A percentile compares a stretch with the other conserved stretches of the same genome.
Conservation (phyloP, 2,329 filamentous ascomycete species). For the Colletotrichum camelliae region DNA sequence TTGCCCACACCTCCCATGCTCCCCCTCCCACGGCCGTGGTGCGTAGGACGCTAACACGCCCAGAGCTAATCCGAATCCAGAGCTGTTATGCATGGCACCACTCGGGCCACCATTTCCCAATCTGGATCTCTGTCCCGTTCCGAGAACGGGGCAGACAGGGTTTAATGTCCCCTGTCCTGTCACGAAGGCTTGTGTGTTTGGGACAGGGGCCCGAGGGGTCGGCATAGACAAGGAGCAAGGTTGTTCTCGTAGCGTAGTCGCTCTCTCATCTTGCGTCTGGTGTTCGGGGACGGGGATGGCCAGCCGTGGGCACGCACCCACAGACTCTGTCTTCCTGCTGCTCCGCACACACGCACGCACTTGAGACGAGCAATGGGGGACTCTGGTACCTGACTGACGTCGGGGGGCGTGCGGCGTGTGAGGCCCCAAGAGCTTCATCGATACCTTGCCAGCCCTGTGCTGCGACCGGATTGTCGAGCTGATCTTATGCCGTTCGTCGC, state of each 20-base stretch:
- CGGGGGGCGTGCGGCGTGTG: conserved; percentile 28
- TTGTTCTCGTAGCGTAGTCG: conserved; percentile 11
- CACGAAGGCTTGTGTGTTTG: conserved; percentile 34
- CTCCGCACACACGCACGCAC: conserved; percentile 25
- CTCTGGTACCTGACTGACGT: conserved; percentile 32
- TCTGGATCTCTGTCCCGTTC: conserved; percentile 31
- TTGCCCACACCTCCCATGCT: not conserved
- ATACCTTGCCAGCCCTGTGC: conserved; percentile 31
- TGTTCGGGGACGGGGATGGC: conserved; percentile 38
- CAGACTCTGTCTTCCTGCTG: conserved; percentile 5
- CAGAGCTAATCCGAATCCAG: conserved; percentile 20
- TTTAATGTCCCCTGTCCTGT: conserved; percentile 28
- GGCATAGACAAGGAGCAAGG: not conserved
- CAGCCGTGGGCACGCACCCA: conserved; percentile 23
- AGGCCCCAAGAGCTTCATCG: conserved; percentile 34
- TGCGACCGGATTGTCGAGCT: conserved; percentile 52
- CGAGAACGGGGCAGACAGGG: conserved; percentile 26
- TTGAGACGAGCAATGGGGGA: conserved; percentile 48
- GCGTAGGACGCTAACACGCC: conserved; percentile 4
- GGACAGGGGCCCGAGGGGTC: conserved; percentile 23
- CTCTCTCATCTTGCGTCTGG: not conserved
- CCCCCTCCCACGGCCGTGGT: conserved; percentile 18
- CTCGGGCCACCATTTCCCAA: conserved; percentile 29
- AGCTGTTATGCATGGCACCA: conserved; percentile 23
- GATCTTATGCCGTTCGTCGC: conserved; percentile 36